Conservation (phyloP, 1,284 basidiomycete species). For the Anthracocystis walkeri region DNA sequence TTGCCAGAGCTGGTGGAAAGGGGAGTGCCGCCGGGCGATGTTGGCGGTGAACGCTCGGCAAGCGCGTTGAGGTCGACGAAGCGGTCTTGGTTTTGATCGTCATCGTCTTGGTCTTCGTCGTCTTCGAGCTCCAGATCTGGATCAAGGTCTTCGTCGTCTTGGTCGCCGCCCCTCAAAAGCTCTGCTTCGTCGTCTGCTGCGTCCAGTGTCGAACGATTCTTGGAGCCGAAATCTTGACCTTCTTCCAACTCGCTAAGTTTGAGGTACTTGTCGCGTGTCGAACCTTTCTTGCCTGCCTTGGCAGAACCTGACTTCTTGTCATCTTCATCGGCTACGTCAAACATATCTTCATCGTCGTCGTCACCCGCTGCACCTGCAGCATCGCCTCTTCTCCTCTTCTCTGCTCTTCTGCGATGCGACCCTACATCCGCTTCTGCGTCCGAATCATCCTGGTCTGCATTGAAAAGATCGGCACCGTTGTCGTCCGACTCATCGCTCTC, state of each 20-base stretch:
- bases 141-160: constrained; percentile 54
- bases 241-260: constrained; percentile 85
- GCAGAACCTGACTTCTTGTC: constrained; percentile 9
- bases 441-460: constrained; percentile 79
- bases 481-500: constrained; percentile 75
- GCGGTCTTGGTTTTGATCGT: constrained; percentile 25
- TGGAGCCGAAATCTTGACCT: constrained; percentile 65
- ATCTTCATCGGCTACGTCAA: constrained; percentile 72
- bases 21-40: constrained; percentile 40
- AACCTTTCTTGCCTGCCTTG: constrained; percentile 23
- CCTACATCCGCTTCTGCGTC: constrained; percentile 72
- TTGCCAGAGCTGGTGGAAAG: constrained; percentile 12
- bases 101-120: constrained; percentile 26
- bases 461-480: constrained; percentile 25
- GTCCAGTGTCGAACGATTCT: constrained; percentile 45
- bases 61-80: constrained; percentile 51
- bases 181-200: constrained; percentile 55
- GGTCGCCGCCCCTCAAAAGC: constrained; percentile 13
- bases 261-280: constrained; percentile 36
- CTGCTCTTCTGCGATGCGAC: constrained; percentile 63
- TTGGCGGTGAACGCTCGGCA: constrained; percentile 57
- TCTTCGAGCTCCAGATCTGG: constrained; percentile 63
- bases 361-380: constrained; percentile 57
- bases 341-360: constrained; percentile 82
- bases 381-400: constrained; percentile 72